Conservation (phyloP, 257 asterid genomes). For the Lithospermum erythrorhizon region DNA sequence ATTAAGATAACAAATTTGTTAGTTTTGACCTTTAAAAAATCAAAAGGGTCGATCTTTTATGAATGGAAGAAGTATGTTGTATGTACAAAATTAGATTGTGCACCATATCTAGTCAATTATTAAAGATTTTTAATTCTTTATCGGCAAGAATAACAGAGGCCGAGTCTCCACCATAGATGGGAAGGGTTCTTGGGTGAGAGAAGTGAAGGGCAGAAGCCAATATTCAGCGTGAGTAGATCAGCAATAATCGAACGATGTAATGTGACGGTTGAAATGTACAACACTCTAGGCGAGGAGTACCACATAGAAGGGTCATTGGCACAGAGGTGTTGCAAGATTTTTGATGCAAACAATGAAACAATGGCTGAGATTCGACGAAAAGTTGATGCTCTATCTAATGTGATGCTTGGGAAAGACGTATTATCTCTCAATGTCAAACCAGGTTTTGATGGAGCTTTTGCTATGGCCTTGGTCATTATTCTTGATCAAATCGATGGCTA, state of each 20-base stretch:
- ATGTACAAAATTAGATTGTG: too few relatives aligned
- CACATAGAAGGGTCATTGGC: slow-evolving; percentile 55
- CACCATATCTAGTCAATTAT: too few relatives aligned
- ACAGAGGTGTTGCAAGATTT: slow-evolving; percentile 42
- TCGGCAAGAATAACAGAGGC: slow-evolving; percentile 35
- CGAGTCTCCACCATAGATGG: slow-evolving; percentile 65
- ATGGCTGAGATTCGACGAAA: slow-evolving; percentile 60
- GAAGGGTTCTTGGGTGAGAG: slow-evolving; percentile 62
- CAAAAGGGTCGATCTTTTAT: too few relatives aligned
- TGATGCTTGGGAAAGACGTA: slow-evolving; percentile 56
- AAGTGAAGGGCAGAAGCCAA: slow-evolving; percentile 38
- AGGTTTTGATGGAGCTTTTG: slow-evolving; percentile 58
- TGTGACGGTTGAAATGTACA: slow-evolving; percentile 47
- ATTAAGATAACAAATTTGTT: too few relatives aligned
- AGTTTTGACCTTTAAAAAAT: too few relatives aligned
- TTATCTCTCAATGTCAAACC: slow-evolving; percentile 27
- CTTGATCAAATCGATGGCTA: slow-evolving; percentile 47
- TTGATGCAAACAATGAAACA: slow-evolving; percentile 26
- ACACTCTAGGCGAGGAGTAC: slow-evolving; percentile 33
- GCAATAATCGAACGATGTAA: slow-evolving; percentile 55
- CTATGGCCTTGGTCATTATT: slow-evolving; percentile 53
- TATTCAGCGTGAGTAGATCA: slow-evolving; percentile 61
- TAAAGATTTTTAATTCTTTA: neutral
- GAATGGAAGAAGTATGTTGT: too few relatives aligned
- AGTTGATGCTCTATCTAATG: slow-evolving; percentile 41